Conservation (phyloP, 1,284 basidiomycete genomes). For the Hymenochaete sp. region DNA sequence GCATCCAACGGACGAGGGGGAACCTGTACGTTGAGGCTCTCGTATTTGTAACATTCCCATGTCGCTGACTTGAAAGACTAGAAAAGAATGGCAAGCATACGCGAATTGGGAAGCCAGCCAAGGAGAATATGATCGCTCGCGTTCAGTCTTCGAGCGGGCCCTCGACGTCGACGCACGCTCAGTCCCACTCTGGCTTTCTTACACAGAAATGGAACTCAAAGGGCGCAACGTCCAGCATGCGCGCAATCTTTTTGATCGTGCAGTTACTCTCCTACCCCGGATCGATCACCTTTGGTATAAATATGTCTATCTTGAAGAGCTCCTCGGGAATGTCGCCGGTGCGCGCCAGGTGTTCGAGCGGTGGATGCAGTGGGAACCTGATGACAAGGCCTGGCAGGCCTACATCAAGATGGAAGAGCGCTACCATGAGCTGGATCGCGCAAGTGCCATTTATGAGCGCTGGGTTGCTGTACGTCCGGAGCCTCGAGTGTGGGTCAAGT, state of each 20-base stretch:
- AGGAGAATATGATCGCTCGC: conserved; percentile 87
- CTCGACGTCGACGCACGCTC: conserved; percentile 90
- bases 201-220: conserved; percentile 98
- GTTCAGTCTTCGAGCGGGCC: conserved; percentile 94
- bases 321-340: conserved; percentile 91
- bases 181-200: conserved; percentile 88
- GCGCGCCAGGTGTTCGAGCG: conserved; percentile 97
- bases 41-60: background rate
- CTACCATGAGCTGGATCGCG: conserved; percentile 87
- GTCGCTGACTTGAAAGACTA: conserved; percentile 25
- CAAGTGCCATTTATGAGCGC: conserved; percentile 89
- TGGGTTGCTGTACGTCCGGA: conserved; percentile 92
- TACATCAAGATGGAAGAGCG: conserved; percentile 97
- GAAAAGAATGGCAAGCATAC: conserved; percentile 77
- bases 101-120: conserved; percentile 93
- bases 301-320: conserved; percentile 96
- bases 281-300: conserved; percentile 98
- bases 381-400: conserved; percentile 98
- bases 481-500: conserved; percentile 94
- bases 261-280: conserved; percentile 90
- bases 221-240: conserved; percentile 95
- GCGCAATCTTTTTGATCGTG: conserved; percentile 93
- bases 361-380: conserved; percentile 99
- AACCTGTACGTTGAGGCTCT: conserved; percentile 52
- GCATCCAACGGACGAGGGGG: conserved; percentile 82